phyloP scores from a whole-genome alignment of 2,329 filamentous ascomycete genomes.

The Aspergillus vadensis region DNA sequence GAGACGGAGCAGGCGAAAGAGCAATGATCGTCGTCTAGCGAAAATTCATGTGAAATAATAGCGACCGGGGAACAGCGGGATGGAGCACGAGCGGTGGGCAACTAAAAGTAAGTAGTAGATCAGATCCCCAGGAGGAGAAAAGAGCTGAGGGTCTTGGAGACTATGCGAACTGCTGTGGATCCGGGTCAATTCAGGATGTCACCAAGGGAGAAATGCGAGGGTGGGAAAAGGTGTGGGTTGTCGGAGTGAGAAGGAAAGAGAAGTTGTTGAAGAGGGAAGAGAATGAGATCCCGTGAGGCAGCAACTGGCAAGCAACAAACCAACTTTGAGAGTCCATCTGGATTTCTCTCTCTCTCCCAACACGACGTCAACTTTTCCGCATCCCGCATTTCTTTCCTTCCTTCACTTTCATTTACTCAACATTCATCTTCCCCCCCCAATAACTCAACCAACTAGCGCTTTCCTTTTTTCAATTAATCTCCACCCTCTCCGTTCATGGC shows the following conservation, averaged over 20 bases:
- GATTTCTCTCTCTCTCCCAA: background rate
- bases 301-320: conserved; percentile 8
- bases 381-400: conserved; percentile 3
- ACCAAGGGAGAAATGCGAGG: conserved; percentile 6
- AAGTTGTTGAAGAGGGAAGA: conserved; percentile 6
- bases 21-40: conserved; percentile 23
- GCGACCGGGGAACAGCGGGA: conserved; percentile 27
- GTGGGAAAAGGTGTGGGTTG: conserved; percentile 13
- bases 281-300: conserved; percentile 13
- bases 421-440: background rate
- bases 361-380: conserved; percentile 12
- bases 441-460: background rate
- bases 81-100: background rate
- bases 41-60: conserved; percentile 39
- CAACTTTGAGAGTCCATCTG: conserved; percentile 3
- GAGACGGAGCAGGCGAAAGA: conserved; percentile 14
- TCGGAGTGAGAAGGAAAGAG: conserved; percentile 6
- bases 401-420: background rate
- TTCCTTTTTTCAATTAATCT: conserved; percentile 1
- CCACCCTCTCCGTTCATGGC: conserved; percentile 35
- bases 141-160: too few relatives aligned
- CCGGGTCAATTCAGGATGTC: background rate
- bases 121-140: background rate
- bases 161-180: background rate
- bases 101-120: background rate